phyloP scores from a whole-genome alignment of 2,329 filamentous ascomycete species.

The Ceratocystis diversiconidia region DNA sequence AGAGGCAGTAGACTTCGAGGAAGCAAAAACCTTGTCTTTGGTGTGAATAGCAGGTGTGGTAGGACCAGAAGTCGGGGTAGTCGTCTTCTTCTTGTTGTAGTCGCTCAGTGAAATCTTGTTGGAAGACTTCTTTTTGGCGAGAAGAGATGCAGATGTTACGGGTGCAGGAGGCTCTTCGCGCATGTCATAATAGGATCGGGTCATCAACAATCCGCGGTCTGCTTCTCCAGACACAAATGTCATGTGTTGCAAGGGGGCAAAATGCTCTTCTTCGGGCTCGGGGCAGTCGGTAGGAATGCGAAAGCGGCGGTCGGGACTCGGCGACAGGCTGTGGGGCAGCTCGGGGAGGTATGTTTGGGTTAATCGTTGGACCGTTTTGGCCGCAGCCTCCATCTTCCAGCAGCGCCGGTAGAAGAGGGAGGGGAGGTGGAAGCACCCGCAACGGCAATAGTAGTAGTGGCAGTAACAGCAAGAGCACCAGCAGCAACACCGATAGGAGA shows the following conservation, averaged over 20 bases:
- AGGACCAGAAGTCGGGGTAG: not conserved
- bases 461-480: slow-evolving; percentile 4
- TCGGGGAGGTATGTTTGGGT: slow-evolving; percentile 38
- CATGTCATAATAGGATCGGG: slow-evolving; percentile 43
- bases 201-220: slow-evolving; percentile 43
- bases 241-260: slow-evolving; percentile 39
- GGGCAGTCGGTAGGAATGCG: slow-evolving; percentile 31
- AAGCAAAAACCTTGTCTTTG: not conserved
- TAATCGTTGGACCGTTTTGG: slow-evolving; percentile 40
- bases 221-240: slow-evolving; percentile 40
- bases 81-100: slow-evolving; percentile 40
- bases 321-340: slow-evolving; percentile 39
- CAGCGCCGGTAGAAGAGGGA: not conserved
- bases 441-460: not conserved
- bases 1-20: not conserved
- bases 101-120: slow-evolving; percentile 43
- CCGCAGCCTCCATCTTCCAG: slow-evolving; percentile 40
- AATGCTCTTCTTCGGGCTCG: slow-evolving; percentile 35
- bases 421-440: not conserved
- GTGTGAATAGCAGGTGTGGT: not conserved
- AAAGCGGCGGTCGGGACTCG: slow-evolving; percentile 35
- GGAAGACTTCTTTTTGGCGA: slow-evolving; percentile 34
- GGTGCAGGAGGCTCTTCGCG: slow-evolving; percentile 36
- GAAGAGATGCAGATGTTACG: slow-evolving; percentile 26
- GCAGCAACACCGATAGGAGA: not conserved